Conservation (phyloP, 1,284 basidiomycete species). For the Hemileia vastatrix region DNA sequence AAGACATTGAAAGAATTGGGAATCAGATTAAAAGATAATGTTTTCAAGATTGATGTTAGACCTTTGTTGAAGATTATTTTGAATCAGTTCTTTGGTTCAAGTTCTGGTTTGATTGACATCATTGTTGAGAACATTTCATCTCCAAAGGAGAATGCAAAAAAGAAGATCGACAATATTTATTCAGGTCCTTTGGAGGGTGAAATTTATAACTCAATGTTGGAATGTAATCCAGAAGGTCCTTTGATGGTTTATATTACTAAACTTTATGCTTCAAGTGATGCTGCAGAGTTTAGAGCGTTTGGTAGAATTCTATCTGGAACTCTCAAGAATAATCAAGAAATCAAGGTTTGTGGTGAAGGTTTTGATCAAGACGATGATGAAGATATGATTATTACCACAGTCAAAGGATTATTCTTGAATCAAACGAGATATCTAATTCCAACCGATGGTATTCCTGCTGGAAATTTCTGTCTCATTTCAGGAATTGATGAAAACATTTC, state of each 20-base stretch:
- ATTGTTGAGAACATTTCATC: constrained; percentile 34
- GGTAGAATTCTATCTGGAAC: constrained; percentile 41
- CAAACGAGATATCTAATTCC: constrained; percentile 36
- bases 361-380: constrained; percentile 43
- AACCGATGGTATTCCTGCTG: constrained; percentile 36
- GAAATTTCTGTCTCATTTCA: constrained; percentile 34
- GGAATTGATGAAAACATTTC: constrained; percentile 37
- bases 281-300: constrained; percentile 36
- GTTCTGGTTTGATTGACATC: constrained; percentile 37
- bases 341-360: constrained; percentile 39
- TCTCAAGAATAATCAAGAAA: constrained; percentile 28
- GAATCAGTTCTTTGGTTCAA: constrained; percentile 38
- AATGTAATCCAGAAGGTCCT: constrained; percentile 35
- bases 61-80: constrained; percentile 39
- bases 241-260: constrained; percentile 38
- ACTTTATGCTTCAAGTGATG: constrained; percentile 38
- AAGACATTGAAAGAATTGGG: constrained; percentile 32
- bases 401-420: constrained; percentile 31
- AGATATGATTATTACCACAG: constrained; percentile 35
- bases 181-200: constrained; percentile 28
- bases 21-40: constrained; percentile 38
- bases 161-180: constrained; percentile 26
- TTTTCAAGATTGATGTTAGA: constrained; percentile 40
- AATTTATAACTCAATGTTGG: constrained; percentile 26
- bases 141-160: constrained; percentile 28